These are phyloP conservation scores for Backusella westeae DNA, from an alignment of 192 early-diverging fungal genomes.

Conservation along the genomic window DNA sequence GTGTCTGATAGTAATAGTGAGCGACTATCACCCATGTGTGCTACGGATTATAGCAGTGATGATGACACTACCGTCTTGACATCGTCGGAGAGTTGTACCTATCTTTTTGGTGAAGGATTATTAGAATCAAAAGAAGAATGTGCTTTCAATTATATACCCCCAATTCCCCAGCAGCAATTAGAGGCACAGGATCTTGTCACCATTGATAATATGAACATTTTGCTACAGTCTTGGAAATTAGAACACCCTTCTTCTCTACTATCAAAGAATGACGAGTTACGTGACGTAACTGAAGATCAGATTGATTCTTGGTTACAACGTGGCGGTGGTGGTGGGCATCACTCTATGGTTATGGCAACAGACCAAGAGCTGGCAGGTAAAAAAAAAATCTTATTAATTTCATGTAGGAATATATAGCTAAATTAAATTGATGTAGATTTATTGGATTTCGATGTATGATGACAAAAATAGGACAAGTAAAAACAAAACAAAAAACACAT, in stretches of 20 bases:
- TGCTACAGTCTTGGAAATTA: constrained; percentile 7
- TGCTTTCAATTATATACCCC: constrained; percentile 11
- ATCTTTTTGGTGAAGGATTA: background rate
- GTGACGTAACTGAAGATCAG: constrained; percentile 14
- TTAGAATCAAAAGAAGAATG: background rate
- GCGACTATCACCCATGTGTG: background rate
- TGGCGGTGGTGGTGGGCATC: background rate
- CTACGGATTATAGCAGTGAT: constrained; percentile 1
- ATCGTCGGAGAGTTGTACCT: background rate
- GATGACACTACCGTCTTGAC: background rate
- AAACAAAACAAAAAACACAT: background rate
- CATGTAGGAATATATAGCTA: background rate
- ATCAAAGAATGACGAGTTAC: background rate
- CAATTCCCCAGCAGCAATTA: background rate
- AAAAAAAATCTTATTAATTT: background rate
- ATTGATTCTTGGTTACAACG: constrained; percentile 18
- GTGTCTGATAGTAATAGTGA: background rate
- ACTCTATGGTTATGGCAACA: constrained; percentile 10
- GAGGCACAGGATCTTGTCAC: background rate
- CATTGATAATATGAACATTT: constrained; percentile 2
- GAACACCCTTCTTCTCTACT: background rate
- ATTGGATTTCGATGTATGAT: constrained; percentile 7
- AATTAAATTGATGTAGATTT: background rate
- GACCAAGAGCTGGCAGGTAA: constrained; percentile 17
- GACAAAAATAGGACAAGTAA: background rate